Evolutionary conservation across 2,329 filamentous ascomycete species (phyloP).

Genomic region (Kalaharituber pfeilii): DNA sequence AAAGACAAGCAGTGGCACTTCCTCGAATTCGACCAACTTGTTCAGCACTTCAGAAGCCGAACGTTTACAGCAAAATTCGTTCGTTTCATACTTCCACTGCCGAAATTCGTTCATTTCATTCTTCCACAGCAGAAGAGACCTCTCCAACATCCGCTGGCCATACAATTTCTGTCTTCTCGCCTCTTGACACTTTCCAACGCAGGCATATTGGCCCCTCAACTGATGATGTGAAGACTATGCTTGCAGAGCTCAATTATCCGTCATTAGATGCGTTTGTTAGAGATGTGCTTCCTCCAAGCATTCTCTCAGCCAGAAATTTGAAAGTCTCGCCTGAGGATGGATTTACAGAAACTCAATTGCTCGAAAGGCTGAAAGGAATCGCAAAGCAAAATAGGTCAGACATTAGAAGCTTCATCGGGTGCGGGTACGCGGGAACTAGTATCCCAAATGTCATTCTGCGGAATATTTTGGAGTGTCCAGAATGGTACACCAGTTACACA

Average conservation of each 20-base stretch:
- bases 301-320: slow-evolving; percentile 50
- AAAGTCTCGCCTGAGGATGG: slow-evolving; percentile 35
- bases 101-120: slow-evolving; percentile 5
- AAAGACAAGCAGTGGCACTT: neutral
- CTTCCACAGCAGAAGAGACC: slow-evolving; percentile 11
- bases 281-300: slow-evolving; percentile 65
- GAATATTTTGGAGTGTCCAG: slow-evolving; percentile 81
- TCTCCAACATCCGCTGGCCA: slow-evolving; percentile 4
- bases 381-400: slow-evolving; percentile 42
- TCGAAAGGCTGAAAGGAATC: slow-evolving; percentile 37
- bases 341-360: slow-evolving; percentile 43
- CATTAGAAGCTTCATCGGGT: slow-evolving; percentile 57
- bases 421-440: slow-evolving; percentile 74
- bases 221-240: slow-evolving; percentile 56
- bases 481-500: slow-evolving; percentile 96
- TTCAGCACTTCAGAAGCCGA: neutral
- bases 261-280: slow-evolving; percentile 67
- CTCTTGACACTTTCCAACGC: slow-evolving; percentile 45
- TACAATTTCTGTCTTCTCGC: slow-evolving; percentile 25
- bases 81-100: neutral
- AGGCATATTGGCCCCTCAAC: slow-evolving; percentile 76
- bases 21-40: neutral
- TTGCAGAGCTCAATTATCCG: slow-evolving; percentile 46
- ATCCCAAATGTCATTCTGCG: slow-evolving; percentile 81
- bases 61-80: neutral